Evolutionary conservation across 1,139 yeast species (phyloP), one percentile per base, ranked within the genome.

Genomic region (Hemisphaericaspora xylofermentans): DNA sequence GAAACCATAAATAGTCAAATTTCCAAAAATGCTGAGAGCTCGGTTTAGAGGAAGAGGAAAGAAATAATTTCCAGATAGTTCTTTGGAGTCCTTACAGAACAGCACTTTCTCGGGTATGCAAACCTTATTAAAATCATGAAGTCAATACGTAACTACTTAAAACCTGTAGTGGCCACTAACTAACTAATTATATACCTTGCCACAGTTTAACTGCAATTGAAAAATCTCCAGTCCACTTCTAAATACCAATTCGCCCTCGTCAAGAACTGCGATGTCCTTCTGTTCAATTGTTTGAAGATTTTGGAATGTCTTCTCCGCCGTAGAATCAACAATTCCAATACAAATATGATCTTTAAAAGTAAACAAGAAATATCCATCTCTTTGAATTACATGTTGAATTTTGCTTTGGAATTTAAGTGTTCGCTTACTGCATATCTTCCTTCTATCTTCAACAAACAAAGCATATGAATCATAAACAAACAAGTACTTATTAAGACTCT

Each of bases 381-480:
- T 14, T 31, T 31, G 22, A 18, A 31, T 18, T 9, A 19, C 34
- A 17, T 3, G 12, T 8, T n/a, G 5, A 16, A 31, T 7, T n/a
- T 13, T 31, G 2, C 25, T 6, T 19, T 14, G 25, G 13, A 31
- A 31, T 12, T 8, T 18, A 6, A 31, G 25, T 6, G 6, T 19
- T 18, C 25, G 6, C 5, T 31, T 25, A 8, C 24, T 31, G 25
- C 24, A 31, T 12, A 31, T 19, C 7, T 31, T 18, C 6, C 19
- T 31, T 31, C 16, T 31, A 13, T 19, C 25, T n/a, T 31, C 12
- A 5, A 31, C 34, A 19, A 31, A 31, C 5, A 31, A 10, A 13
- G 34, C 34, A 31, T 13, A 18, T 19, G 34, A 18, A 18, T 31
- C 34, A 31, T 31, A 31, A 4, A 31, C 34, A 31, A 31, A 31